Evolutionary conservation across 805 yeast genomes (phyloP).

Genomic region (Myxozyma neotropica): DNA sequence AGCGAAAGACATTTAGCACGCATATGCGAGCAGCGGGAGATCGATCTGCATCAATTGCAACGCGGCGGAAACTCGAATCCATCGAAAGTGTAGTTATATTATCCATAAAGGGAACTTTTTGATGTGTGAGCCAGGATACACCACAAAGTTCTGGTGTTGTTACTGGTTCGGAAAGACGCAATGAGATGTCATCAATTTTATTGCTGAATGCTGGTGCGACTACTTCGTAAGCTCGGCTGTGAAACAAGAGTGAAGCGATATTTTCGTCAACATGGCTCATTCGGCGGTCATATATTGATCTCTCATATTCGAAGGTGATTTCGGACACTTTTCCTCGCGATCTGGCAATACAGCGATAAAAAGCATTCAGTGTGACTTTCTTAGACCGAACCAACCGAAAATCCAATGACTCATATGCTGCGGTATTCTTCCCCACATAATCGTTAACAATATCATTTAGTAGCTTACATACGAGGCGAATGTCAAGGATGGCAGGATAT

Average conservation of each 20-base stretch:
- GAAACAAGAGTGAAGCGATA: conserved; percentile 5
- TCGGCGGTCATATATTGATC: conserved; percentile 1
- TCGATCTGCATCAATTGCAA: conserved; percentile 8
- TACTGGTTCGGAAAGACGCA: not conserved
- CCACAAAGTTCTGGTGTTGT: conserved; percentile 5
- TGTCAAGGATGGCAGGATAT: not conserved
- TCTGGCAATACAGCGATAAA: conserved; percentile 2
- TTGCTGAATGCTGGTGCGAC: not conserved
- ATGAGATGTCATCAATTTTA: not conserved
- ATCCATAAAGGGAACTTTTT: conserved; percentile 7
- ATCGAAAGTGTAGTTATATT: not conserved
- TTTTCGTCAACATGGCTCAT: not conserved
- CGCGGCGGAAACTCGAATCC: conserved; percentile 9
- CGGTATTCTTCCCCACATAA: not conserved
- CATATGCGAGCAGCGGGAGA: conserved; percentile 6
- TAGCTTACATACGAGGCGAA: not conserved
- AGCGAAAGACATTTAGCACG: not conserved
- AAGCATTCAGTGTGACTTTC: not conserved
- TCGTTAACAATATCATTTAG: conserved; percentile 1
- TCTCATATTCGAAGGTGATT: not conserved
- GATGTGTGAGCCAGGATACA: conserved; percentile 9
- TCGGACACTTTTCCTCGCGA: not conserved
- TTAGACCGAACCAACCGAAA: not conserved
- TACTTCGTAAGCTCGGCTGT: not conserved
- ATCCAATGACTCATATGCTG: not conserved